A percentile compares a stretch with the other conserved stretches of the same genome.
phyloP scores from a whole-genome alignment of 2,329 filamentous ascomycete species.

The Emmonsiellopsis sp. region DNA sequence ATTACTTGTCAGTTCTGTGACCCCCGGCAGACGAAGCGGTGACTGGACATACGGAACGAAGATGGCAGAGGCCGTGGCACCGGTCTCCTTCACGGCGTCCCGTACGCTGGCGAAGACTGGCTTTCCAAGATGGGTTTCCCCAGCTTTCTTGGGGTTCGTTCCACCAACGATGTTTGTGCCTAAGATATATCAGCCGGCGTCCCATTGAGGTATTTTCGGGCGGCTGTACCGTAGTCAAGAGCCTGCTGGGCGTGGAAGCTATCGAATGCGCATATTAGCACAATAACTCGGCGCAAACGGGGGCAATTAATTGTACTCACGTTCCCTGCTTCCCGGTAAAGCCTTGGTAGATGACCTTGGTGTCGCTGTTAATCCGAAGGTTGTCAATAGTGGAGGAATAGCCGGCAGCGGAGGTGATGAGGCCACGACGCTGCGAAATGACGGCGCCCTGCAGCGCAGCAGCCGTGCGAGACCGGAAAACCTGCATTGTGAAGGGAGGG shows the following conservation, averaged over 20 bases:
- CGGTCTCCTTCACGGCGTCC: conserved; percentile 82
- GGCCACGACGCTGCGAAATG: conserved; percentile 50
- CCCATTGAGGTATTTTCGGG: not conserved
- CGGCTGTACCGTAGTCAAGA: conserved; percentile 70
- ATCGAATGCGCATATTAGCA: conserved; percentile 9
- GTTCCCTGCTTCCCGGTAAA: conserved; percentile 97
- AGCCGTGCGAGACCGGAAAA: conserved; percentile 64
- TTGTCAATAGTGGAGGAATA: conserved; percentile 71
- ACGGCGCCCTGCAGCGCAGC: conserved; percentile 59
- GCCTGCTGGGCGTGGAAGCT: conserved; percentile 97
- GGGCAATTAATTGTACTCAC: conserved; percentile 42
- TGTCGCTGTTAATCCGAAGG: conserved; percentile 85
- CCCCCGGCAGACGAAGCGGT: not conserved
- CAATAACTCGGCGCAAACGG: not conserved
- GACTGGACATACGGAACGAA: conserved; percentile 69
- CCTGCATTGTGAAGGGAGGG: conserved; percentile 56
- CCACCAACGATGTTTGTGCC: conserved; percentile 96
- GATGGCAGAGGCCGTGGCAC: conserved; percentile 84
- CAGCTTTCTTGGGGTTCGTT: conserved; percentile 98
- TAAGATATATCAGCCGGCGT: conserved; percentile 31
- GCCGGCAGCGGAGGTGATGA: conserved; percentile 60
- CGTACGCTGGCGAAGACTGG: conserved; percentile 86
- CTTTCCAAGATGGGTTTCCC: conserved; percentile 74
- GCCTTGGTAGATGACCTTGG: conserved; percentile 92
- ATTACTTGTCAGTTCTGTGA: conserved; percentile 22